Evolutionary conservation across 2,329 filamentous ascomycete species (phyloP).

Genomic region (Botrytis byssoidea): DNA sequence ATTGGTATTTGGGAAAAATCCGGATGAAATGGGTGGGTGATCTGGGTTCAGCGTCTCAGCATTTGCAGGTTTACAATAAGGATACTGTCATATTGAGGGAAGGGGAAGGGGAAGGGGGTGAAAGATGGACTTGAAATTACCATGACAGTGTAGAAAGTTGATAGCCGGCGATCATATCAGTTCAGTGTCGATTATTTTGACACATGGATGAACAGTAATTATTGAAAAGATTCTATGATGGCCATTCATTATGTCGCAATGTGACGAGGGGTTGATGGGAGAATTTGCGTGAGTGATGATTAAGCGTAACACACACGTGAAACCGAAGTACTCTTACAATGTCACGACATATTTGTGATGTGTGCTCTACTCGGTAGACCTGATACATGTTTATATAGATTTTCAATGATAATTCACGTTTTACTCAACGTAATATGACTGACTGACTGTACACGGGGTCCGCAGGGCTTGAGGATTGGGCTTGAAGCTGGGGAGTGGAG

Average conservation of each 20-base stretch:
- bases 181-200: neutral
- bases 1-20: neutral
- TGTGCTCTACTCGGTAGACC: neutral
- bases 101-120: neutral
- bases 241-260: neutral
- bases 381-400: neutral
- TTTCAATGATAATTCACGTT: neutral
- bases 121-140: neutral
- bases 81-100: constrained; percentile 2
- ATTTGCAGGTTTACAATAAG: constrained; percentile 10
- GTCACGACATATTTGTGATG: neutral
- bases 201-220: neutral
- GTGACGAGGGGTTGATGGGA: neutral
- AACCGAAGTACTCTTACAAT: neutral
- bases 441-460: neutral
- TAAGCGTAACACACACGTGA: neutral
- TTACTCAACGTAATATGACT: neutral
- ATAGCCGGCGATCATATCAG: neutral
- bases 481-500: neutral
- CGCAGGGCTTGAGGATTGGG: neutral
- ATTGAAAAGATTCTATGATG: neutral
- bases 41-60: neutral
- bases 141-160: neutral
- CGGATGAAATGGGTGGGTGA: neutral
- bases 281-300: neutral